phyloP scores from a whole-genome alignment of 2,329 filamentous ascomycete species.

The Neonectria faginata region DNA sequence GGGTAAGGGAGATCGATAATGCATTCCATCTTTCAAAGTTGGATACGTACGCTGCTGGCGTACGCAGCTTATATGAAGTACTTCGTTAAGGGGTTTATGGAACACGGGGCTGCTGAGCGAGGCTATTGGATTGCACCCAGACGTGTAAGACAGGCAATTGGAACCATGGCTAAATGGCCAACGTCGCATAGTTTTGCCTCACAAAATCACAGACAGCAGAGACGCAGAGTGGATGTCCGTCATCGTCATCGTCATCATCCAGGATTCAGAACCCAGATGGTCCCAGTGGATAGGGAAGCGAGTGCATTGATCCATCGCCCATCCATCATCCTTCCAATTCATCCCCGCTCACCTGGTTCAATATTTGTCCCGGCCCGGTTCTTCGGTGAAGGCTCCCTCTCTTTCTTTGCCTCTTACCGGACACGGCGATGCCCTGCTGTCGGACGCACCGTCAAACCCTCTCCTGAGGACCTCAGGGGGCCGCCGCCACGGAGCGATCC shows the following conservation, averaged over 20 bases:
- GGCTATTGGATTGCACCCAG: constrained; percentile 13
- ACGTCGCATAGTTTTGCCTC: neutral
- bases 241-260: constrained; percentile 23
- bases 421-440: constrained; percentile 1
- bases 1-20: constrained; percentile 18
- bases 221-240: constrained; percentile 2
- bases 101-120: constrained; percentile 7
- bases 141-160: constrained; percentile 6
- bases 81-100: neutral
- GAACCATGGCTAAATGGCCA: neutral
- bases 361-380: constrained; percentile 13
- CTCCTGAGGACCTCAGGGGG: neutral
- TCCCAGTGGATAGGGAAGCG: constrained; percentile 4
- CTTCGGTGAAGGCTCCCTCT: neutral
- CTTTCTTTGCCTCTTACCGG: constrained; percentile 4
- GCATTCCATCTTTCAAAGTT: constrained; percentile 7
- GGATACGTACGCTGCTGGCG: neutral
- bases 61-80: neutral
- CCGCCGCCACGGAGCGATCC: constrained; percentile 3
- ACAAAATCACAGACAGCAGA: neutral
- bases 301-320: constrained; percentile 16
- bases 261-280: constrained; percentile 19
- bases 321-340: constrained; percentile 17
- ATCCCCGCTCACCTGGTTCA: constrained; percentile 7
- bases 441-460: constrained; percentile 13